Evolutionary conservation across 2,329 filamentous ascomycete species (phyloP).

Genomic region (Elsinoe batatas): DNA sequence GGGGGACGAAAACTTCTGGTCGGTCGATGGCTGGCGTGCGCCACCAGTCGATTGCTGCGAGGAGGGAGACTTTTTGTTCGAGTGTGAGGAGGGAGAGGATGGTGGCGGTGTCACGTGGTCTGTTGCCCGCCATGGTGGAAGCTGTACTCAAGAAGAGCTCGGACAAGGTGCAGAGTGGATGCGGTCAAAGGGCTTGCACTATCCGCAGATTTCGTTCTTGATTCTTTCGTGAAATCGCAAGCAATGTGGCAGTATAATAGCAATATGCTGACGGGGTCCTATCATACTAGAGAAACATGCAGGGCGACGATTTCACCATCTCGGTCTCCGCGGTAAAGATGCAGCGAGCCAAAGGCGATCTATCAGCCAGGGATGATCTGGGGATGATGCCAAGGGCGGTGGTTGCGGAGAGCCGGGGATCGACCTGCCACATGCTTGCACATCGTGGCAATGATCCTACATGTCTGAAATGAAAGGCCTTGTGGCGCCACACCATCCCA

Average conservation of each 20-base stretch:
- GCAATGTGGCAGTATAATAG: too few species aligned
- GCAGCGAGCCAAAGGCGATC: neutral
- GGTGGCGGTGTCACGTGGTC: conserved; percentile 21
- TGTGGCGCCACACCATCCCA: too few species aligned
- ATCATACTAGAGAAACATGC: too few species aligned
- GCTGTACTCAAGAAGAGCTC: too few species aligned
- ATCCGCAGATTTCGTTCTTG: too few species aligned
- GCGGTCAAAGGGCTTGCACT: too few species aligned
- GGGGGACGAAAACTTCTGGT: conserved; percentile 38
- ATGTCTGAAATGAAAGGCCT: too few species aligned
- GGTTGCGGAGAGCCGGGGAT: neutral
- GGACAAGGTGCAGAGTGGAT: too few species aligned
- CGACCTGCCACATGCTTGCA: neutral
- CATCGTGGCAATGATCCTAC: neutral
- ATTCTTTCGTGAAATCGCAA: too few species aligned
- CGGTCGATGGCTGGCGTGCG: conserved; percentile 53
- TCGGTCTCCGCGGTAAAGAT: conserved; percentile 13
- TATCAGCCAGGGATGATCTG: neutral
- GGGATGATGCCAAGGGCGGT: neutral
- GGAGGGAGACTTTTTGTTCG: conserved; percentile 24
- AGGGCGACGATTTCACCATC: neutral
- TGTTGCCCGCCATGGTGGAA: neutral
- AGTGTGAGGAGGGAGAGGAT: conserved; percentile 23
- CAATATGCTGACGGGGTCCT: too few species aligned
- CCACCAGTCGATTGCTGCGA: conserved; percentile 50